Evolutionary conservation across 2,329 filamentous ascomycete genomes (phyloP).

Genomic region (Ustulina deusta): DNA sequence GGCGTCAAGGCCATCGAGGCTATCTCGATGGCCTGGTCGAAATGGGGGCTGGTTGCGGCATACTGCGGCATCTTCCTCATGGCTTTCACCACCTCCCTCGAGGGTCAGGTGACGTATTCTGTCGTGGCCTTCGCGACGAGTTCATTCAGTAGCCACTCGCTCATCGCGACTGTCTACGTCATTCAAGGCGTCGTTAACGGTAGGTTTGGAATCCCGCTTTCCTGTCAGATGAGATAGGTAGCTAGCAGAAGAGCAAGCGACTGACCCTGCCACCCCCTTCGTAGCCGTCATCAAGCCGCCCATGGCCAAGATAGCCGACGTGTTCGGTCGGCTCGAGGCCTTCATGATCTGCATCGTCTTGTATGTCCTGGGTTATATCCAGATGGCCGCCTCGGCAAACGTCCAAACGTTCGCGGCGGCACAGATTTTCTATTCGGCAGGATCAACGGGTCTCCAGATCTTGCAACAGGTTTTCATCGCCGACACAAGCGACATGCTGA

Average conservation of each 20-base stretch:
- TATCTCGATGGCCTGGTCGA: conserved; percentile 51
- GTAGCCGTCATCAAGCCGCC: conserved; percentile 69
- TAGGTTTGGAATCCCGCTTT: conserved; percentile 11
- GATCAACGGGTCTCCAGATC: conserved; percentile 68
- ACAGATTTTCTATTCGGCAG: conserved; percentile 72
- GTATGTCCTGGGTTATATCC: conserved; percentile 67
- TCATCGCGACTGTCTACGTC: conserved; percentile 39
- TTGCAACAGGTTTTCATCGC: conserved; percentile 74
- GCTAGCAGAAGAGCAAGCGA: not conserved
- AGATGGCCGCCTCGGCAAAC: conserved; percentile 66
- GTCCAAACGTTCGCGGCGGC: conserved; percentile 66
- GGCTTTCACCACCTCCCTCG: conserved; percentile 74
- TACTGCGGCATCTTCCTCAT: conserved; percentile 64
- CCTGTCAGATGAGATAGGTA: not conserved
- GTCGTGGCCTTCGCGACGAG: conserved; percentile 64
- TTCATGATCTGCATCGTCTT: conserved; percentile 66
- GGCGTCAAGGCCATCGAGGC: conserved; percentile 52
- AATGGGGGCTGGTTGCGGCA: conserved; percentile 48
- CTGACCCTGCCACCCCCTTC: not conserved
- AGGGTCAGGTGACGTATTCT: conserved; percentile 71
- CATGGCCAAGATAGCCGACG: conserved; percentile 71
- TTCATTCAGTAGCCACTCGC: conserved; percentile 40
- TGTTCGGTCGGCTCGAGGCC: conserved; percentile 71
- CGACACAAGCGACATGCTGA: conserved; percentile 69
- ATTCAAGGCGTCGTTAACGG: conserved; percentile 39